Base-by-base conservation (phyloP, 208 protist genomes). In the Acanthamoeba quina region DNA sequence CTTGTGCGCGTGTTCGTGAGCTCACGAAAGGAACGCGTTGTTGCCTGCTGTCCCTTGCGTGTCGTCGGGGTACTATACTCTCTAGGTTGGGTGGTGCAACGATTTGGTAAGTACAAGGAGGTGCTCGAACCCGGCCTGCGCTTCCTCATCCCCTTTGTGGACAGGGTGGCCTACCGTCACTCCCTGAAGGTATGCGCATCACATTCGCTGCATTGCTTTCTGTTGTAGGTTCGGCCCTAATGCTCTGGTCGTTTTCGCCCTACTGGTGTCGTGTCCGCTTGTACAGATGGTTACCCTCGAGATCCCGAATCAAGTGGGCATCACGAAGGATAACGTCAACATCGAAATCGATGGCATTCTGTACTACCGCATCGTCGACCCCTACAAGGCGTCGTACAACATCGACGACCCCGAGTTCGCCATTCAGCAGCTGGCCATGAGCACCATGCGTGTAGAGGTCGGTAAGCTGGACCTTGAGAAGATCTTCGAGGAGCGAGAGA, bases 331-430 rank as follows among this genome's bases (percentile, higher is more conserved):
- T 95, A 99, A 99, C 95, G 99, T 99, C 52, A 99, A 98, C 94
- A 98, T 99, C 2, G 96, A 98, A 24, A 99, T 99, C 74, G 99
- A 99, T 78, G 98, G 99, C 74, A 98, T 99, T 0, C 97, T 99
- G 6, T 99, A 99, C 95, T 92, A 99, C 1, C 95, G 97, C 52
- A 98, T 99, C 88, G 97, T 98, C 31, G 98, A 99, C 83, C 97
- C 98, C 17, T 82, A 97, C 37, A 98, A 90, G 94, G 95, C 96
- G 3, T 95, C 95, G 24, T 97, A 97, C 95, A 96, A 99, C 93
- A 98, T 99, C 93, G 98, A 99, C 58, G 99, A 99, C 94, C 98
- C 98, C 10, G 97, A 99, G 49, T 99, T 98, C 95, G 99, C 99
- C 93, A 93, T 99, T 29, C 98, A 98, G 41, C 99, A 99, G 96